phyloP scores from a whole-genome alignment of 179 eudicot genomes.

The Sideroxylon spinosum region DNA sequence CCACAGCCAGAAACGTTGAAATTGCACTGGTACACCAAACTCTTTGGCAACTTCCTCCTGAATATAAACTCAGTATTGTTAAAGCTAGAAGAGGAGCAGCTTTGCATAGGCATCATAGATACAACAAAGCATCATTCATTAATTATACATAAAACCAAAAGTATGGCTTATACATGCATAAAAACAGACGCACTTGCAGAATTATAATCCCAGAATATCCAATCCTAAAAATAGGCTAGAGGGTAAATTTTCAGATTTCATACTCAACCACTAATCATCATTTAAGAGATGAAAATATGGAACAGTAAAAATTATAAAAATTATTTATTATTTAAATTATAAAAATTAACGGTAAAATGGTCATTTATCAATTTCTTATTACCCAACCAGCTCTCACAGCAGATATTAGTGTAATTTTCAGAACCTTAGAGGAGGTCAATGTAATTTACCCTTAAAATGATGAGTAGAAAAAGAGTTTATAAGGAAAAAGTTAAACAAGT shows the following conservation, averaged over 20 bases:
- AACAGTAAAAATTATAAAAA: too few relatives aligned
- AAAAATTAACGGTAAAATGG: too few relatives aligned
- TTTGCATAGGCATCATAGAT: neutral
- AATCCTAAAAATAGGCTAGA: neutral
- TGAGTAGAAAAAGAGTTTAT: too few relatives aligned
- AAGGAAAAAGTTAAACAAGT: too few relatives aligned
- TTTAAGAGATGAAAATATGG: too few relatives aligned
- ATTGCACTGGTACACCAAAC: conserved; percentile 80
- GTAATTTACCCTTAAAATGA: too few relatives aligned
- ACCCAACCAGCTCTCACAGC: too few relatives aligned
- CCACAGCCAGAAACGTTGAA: conserved; percentile 87
- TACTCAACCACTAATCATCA: neutral
- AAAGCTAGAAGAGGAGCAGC: neutral
- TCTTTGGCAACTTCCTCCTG: conserved; percentile 94
- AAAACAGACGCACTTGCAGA: neutral
- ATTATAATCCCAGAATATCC: neutral
- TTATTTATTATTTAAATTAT: too few relatives aligned
- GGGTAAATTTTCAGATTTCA: conserved; percentile 2
- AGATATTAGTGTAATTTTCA: too few relatives aligned
- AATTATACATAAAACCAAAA: neutral
- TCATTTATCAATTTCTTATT: too few relatives aligned
- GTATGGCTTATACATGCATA: neutral
- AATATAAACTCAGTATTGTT: conserved; percentile 1
- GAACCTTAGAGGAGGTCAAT: too few relatives aligned
- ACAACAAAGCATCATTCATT: neutral